A percentile compares a stretch with the other conserved stretches of the same genome.
phyloP scores from a whole-genome alignment of 2,329 filamentous ascomycete genomes.

The Fusarium setosum region DNA sequence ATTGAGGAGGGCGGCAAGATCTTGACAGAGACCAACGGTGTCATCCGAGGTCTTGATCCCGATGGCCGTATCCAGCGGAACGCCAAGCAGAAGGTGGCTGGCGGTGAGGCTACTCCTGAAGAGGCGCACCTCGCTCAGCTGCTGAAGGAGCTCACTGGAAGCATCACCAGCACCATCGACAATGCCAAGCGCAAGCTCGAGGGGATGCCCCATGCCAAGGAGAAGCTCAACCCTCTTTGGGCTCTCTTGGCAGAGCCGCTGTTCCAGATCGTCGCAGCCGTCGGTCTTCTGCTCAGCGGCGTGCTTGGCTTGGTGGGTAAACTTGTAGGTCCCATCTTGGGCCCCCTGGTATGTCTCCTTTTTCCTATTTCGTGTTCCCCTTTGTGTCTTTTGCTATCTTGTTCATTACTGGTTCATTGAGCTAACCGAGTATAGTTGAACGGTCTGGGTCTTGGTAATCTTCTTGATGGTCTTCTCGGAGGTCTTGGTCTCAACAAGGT shows the following conservation, averaged over 20 bases:
- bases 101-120: slow-evolving; percentile 74
- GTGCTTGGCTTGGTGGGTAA: slow-evolving; percentile 87
- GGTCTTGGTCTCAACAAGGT: slow-evolving; percentile 81
- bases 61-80: slow-evolving; percentile 87
- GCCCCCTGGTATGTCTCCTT: slow-evolving; percentile 18
- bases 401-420: neutral
- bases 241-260: slow-evolving; percentile 83
- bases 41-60: slow-evolving; percentile 88
- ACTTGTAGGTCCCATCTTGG: slow-evolving; percentile 59
- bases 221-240: slow-evolving; percentile 93
- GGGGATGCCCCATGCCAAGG: slow-evolving; percentile 94
- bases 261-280: slow-evolving; percentile 91
- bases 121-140: slow-evolving; percentile 87
- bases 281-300: slow-evolving; percentile 83
- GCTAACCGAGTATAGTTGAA: slow-evolving; percentile 62
- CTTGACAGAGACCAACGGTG: slow-evolving; percentile 86
- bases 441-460: slow-evolving; percentile 82
- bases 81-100: slow-evolving; percentile 83
- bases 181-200: slow-evolving; percentile 88
- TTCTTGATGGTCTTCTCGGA: slow-evolving; percentile 83
- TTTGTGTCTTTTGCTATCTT: neutral
- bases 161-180: slow-evolving; percentile 85
- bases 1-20: slow-evolving; percentile 88
- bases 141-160: slow-evolving; percentile 86
- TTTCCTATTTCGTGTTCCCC: neutral